Conservation (phyloP, 371 early-diverging fungal species). For the Rhizopus delemar region DNA sequence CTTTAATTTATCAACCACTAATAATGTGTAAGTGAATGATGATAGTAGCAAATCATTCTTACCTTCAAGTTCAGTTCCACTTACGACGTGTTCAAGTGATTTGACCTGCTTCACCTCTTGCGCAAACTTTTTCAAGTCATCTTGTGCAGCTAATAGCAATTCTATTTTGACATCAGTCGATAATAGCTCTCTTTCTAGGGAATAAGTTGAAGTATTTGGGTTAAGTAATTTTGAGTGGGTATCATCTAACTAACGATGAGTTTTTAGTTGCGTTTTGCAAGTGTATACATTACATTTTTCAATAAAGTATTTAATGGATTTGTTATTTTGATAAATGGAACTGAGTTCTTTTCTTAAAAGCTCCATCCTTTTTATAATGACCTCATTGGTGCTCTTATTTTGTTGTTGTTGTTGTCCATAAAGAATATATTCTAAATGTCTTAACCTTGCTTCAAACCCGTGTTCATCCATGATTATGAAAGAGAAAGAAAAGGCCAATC, state of each 20-base stretch:
- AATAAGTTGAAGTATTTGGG: constrained; percentile 44
- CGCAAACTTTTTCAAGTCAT: constrained; percentile 55
- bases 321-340: constrained; percentile 39
- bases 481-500: not conserved
- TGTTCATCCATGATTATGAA: constrained; percentile 38
- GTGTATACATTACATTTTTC: constrained; percentile 48
- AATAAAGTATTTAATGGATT: constrained; percentile 53
- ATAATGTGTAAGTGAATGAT: not conserved
- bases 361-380: constrained; percentile 28
- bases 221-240: constrained; percentile 48
- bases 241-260: constrained; percentile 32
- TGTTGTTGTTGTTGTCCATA: constrained; percentile 29
- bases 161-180: constrained; percentile 59
- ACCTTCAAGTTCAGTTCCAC: constrained; percentile 31
- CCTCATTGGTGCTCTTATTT: constrained; percentile 5
- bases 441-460: constrained; percentile 48
- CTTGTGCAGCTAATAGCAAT: constrained; percentile 54
- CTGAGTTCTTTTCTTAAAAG: constrained; percentile 34
- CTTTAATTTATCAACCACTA: constrained; percentile 52
- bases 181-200: constrained; percentile 54
- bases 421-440: constrained; percentile 47
- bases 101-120: constrained; percentile 59
- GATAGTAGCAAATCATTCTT: not conserved
- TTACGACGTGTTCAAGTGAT: constrained; percentile 53
- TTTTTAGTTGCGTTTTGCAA: not conserved